phyloP scores from a whole-genome alignment of 148 eudicot genomes.

The Pharnaceum exiguum region DNA sequence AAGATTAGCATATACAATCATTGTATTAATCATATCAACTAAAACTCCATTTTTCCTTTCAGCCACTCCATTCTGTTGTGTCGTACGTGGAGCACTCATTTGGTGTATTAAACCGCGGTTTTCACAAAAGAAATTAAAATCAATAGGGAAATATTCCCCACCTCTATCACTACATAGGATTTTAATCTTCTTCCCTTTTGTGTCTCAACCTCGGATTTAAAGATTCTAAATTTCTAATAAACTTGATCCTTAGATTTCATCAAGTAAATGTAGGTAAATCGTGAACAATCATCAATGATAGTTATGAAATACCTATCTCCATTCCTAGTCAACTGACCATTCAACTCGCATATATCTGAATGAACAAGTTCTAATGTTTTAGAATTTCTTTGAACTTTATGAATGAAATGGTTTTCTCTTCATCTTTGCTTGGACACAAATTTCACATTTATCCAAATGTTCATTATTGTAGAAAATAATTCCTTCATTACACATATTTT shows the following conservation, averaged over 20 bases:
- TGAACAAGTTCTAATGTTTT: not conserved
- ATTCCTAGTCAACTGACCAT: not conserved
- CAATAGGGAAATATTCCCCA: no score
- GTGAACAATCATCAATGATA: not conserved
- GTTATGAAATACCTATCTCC: not conserved
- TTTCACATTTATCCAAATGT: not conserved
- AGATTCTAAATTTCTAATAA: not conserved
- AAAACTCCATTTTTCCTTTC: conserved; percentile 1
- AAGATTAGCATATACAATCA: not conserved
- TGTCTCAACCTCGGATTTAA: no score
- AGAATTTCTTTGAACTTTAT: not conserved
- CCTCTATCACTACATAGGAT: not conserved
- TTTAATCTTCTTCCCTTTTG: not conserved
- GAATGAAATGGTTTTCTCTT: not conserved
- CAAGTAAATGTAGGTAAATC: not conserved
- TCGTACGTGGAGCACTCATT: not conserved
- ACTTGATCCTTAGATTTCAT: not conserved
- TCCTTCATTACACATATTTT: not conserved
- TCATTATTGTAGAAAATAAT: not conserved
- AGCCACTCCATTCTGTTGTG: conserved; percentile 1
- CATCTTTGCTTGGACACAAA: conserved; percentile 2
- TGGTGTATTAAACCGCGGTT: conserved; percentile 2
- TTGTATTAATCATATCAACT: not conserved
- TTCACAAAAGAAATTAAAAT: not conserved
- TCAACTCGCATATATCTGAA: not conserved